Evolutionary conservation across 177 flowering plant genomes (phyloP), one percentile per base, ranked within the genome.

Genomic region (Vitis hybrid): DNA sequence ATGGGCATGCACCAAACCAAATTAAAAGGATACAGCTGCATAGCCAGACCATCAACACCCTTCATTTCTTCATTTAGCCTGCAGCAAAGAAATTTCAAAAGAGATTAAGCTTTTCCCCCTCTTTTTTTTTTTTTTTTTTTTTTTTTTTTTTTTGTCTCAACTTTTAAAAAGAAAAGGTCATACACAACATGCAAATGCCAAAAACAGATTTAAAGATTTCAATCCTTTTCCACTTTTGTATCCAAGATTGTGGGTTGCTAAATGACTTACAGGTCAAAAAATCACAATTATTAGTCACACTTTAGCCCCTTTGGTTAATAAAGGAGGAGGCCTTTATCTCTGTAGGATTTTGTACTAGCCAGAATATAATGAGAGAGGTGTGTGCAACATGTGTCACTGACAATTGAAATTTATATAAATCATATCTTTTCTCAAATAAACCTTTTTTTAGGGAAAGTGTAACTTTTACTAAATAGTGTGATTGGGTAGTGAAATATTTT

Each of bases 41-140:
- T 18, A 11, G 95, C 97, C 52, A 93, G 83, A 68, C 21, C 75
- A 48, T 89, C 95, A 18, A 85, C 74, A 71, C 88, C 90, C 75
- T 87, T 91, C 90, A 95, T 82, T 80, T 93, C 97, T 79, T 93
- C 92, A 69, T 95, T 93, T 79, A 95, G 80, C 78, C 99, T 91
- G 97, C 82, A 80, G 64, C 39, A 67, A 54, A 15, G 19, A 9
- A 60, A 63, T 15, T 61, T 1, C 19, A 39, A 26, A 60, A 14
- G 48, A 6, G 49, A 18, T 3, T 64, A 15, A 13, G 7, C 11
- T 30, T 10, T 18, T 3, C 11, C 30, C 21, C 21, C 8, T 1
- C 8, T 6, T 6, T 39, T 39, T 39, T 34, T 19, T 19, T 19
- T 1, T 19, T 19, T 18, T 23, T 6, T 34, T 39, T 7, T 6